Evolutionary conservation across 805 yeast genomes (phyloP), one percentile per base, ranked within the genome.

Genomic region (Saccharomycopsis oosterbeekiorum): DNA sequence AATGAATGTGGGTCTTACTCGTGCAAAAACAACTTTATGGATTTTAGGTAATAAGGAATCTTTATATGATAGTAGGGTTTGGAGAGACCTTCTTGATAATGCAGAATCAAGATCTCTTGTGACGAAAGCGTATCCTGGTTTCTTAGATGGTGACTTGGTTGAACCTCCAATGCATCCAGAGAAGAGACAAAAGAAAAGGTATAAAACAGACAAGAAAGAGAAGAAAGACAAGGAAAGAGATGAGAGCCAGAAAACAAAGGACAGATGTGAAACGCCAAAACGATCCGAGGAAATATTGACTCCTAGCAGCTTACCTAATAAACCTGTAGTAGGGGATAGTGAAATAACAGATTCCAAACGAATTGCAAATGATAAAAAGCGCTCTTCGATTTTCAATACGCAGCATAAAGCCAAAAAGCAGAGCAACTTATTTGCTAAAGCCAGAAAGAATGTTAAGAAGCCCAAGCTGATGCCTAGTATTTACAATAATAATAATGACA

Each of bases 1-100:
- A 76, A 89, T 94, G 97, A 94, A 94, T 72, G 99, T 94, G 59
- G 98, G 97, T 0, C 75, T 94, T 42, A 93, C 98, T 0, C 88
- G 99, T 76, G 97, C 98, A 0, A 83, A 86, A 67, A 80, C 96
- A 0, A 88, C 98, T 0, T 75, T 94, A 65, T 94, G 98, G 98
- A 85, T 94, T 61, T 72, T 96, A 15, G 99, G 99, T 21, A 85
- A 88, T 67, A 81, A 78, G 37, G 75, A 77, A n/a, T 84, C 96
- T 1, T 79, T 93, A 65, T 67, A 70, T 6, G 74, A 81, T 59
- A 87, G 91, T 69, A 76, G 76, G 26, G 83, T 90, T 0, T 94
- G 99, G 99, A 74, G 71, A 34, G 77, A 81, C 61, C 75, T 94
- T 58, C 78, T 92, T 10, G 70, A 72, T 0, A 85, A 92, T 75